Conservation (phyloP, 169 alveolate species). For the Cryptosporidium viatorum region DNA sequence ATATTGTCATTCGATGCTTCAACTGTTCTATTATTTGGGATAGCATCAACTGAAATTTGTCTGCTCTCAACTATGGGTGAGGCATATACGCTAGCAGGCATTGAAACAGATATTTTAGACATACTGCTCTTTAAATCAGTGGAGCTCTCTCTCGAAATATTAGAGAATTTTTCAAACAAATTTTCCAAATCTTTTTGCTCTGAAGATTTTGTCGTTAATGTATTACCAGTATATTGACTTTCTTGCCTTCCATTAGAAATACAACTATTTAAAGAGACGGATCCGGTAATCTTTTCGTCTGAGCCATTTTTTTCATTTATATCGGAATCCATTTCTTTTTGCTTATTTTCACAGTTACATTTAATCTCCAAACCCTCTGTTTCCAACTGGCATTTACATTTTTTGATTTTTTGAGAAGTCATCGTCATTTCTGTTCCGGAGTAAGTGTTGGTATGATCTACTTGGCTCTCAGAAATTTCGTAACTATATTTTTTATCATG, state of each 20-base stretch:
- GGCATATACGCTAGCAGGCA: slow-evolving; percentile 64
- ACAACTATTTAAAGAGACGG: slow-evolving; percentile 21
- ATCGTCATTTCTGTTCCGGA: slow-evolving; percentile 1
- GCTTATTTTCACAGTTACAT: background rate
- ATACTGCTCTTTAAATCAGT: slow-evolving; percentile 27
- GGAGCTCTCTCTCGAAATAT: slow-evolving; percentile 19
- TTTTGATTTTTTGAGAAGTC: background rate
- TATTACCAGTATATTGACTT: background rate
- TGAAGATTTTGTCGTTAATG: background rate
- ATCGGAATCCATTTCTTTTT: background rate
- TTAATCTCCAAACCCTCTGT: background rate
- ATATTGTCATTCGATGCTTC: slow-evolving; percentile 32
- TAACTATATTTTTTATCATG: background rate
- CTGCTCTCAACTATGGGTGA: slow-evolving; percentile 46
- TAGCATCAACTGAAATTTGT: slow-evolving; percentile 20
- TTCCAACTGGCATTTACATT: background rate
- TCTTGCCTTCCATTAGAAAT: slow-evolving; percentile 48
- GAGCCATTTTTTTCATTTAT: background rate
- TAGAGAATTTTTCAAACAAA: slow-evolving; percentile 46
- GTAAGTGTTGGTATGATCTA: background rate
- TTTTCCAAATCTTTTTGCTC: slow-evolving; percentile 23
- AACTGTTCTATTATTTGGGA: slow-evolving; percentile 5
- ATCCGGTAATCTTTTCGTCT: slow-evolving; percentile 9
- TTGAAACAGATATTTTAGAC: slow-evolving; percentile 46
- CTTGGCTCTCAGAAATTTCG: background rate